Conservation (phyloP, 805 yeast genomes). For the Candida caryicola region DNA sequence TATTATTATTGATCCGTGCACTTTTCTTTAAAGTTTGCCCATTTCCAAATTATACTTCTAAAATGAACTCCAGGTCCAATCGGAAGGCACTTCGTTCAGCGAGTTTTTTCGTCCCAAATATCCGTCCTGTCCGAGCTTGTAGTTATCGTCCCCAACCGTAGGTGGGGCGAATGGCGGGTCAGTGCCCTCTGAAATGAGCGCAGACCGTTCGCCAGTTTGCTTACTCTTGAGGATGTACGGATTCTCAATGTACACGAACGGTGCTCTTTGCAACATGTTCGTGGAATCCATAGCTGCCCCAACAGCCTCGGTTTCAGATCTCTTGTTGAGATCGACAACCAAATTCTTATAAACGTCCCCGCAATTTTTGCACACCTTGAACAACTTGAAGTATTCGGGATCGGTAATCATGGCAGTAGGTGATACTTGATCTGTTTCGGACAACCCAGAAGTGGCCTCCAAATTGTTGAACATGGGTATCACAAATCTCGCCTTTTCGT, state of each 20-base stretch:
- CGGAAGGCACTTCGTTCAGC: constrained; percentile 16
- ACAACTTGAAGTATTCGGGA: constrained; percentile 17
- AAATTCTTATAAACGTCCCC: constrained; percentile 22
- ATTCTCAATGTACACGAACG: constrained; percentile 23
- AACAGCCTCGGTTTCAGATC: constrained; percentile 11
- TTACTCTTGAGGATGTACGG: constrained; percentile 17
- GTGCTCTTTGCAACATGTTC: constrained; percentile 6
- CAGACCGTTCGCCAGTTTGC: constrained; percentile 1
- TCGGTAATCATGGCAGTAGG: constrained; percentile 2
- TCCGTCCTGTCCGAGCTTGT: background rate
- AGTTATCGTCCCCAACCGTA: background rate
- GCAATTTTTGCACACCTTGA: constrained; percentile 35
- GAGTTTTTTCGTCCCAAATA: constrained; percentile 7
- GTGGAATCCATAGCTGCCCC: constrained; percentile 1
- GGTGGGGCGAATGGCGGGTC: constrained; percentile 2
- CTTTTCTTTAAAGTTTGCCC: too few relatives aligned
- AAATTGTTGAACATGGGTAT: constrained; percentile 33
- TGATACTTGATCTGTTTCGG: constrained; percentile 9
- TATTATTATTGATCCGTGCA: too few relatives aligned
- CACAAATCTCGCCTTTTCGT: constrained; percentile 29
- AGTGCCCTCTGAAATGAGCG: background rate
- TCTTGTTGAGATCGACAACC: constrained; percentile 9
- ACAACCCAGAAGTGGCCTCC: constrained; percentile 9
- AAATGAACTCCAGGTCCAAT: constrained; percentile 57
- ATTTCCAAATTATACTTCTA: too few relatives aligned